These are phyloP conservation scores for Ustilago hordei DNA, from an alignment of 1,284 basidiomycete species.

Conservation along the genomic window DNA sequence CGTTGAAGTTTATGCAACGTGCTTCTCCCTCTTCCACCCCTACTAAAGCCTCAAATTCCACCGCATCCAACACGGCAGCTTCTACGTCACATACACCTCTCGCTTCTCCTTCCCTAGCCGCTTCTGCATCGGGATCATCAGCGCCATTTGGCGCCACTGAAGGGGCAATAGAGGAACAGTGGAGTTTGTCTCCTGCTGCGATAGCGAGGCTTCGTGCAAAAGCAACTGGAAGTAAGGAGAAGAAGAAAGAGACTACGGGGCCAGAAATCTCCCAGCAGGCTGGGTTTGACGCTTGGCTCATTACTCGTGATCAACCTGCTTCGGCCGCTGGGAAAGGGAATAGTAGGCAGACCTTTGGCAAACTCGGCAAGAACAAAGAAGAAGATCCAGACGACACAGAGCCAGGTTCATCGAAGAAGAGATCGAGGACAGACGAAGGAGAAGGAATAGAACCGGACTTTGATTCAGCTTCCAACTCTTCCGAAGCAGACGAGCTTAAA, in stretches of 20 bases:
- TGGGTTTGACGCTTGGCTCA: slow-evolving; percentile 50
- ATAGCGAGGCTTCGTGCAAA: slow-evolving; percentile 27
- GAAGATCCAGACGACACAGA: slow-evolving; percentile 11
- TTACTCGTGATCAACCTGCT: slow-evolving; percentile 15
- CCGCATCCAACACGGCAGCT: not conserved
- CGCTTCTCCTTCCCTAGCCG: slow-evolving; percentile 9
- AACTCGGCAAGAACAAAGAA: slow-evolving; percentile 17
- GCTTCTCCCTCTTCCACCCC: slow-evolving; percentile 21
- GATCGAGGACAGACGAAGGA: not conserved
- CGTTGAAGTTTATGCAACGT: slow-evolving; percentile 57
- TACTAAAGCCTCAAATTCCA: not conserved
- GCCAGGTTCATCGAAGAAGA: slow-evolving; percentile 3
- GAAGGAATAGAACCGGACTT: slow-evolving; percentile 21
- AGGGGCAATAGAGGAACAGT: slow-evolving; percentile 37
- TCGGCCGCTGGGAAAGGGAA: not conserved
- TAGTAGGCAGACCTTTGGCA: slow-evolving; percentile 30
- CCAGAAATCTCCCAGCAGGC: slow-evolving; percentile 27
- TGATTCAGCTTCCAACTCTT: slow-evolving; percentile 4
- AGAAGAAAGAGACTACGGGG: not conserved
- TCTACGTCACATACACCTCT: slow-evolving; percentile 3
- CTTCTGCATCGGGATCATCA: slow-evolving; percentile 11
- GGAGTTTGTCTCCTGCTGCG: slow-evolving; percentile 33
- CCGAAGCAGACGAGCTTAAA: not conserved
- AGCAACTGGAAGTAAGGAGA: slow-evolving; percentile 7
- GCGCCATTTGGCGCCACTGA: not conserved